A percentile compares a stretch with the other conserved stretches of the same genome.
Conservation (phyloP, 2,329 filamentous ascomycete genomes). For the Cercospora zeae-maydis region DNA sequence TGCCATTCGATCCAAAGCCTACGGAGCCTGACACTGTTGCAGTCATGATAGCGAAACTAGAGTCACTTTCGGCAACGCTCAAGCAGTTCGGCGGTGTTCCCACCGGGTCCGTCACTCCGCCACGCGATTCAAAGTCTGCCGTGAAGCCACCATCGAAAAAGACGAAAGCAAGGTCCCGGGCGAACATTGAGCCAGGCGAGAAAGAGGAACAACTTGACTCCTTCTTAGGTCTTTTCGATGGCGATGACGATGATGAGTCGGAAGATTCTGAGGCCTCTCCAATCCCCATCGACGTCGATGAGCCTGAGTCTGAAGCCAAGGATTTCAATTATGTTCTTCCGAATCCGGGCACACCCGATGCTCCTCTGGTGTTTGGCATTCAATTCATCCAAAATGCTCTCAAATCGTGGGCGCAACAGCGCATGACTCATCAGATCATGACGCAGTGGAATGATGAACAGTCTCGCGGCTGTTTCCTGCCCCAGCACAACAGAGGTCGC, state of each 20-base stretch:
- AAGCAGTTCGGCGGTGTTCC: conserved; percentile 31
- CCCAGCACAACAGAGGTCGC: conserved; percentile 25
- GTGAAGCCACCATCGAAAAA: background rate
- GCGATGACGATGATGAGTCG: conserved; percentile 23
- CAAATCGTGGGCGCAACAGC: conserved; percentile 35
- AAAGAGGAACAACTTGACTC: conserved; percentile 22
- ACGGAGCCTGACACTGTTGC: conserved; percentile 22
- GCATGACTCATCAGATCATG: conserved; percentile 24
- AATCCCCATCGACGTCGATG: background rate
- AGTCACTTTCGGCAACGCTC: conserved; percentile 27
- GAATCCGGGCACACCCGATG: conserved; percentile 25
- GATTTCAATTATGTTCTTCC: conserved; percentile 17
- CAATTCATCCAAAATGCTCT: conserved; percentile 36
- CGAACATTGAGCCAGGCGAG: background rate
- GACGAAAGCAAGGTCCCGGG: background rate
- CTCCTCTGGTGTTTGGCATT: conserved; percentile 32
- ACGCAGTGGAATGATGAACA: conserved; percentile 24
- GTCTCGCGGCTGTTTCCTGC: conserved; percentile 4
- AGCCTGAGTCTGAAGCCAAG: conserved; percentile 9
- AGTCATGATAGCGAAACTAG: conserved; percentile 29
- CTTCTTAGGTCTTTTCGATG: conserved; percentile 30
- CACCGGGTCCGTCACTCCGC: conserved; percentile 18
- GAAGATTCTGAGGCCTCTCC: conserved; percentile 7
- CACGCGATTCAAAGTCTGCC: conserved; percentile 1
- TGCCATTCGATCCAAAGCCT: conserved; percentile 18